A percentile compares a stretch with the other conserved stretches of the same genome.
Evolutionary conservation across 768 basidiomycete species (phyloP).

Genomic region (Pulveroboletus frians): DNA sequence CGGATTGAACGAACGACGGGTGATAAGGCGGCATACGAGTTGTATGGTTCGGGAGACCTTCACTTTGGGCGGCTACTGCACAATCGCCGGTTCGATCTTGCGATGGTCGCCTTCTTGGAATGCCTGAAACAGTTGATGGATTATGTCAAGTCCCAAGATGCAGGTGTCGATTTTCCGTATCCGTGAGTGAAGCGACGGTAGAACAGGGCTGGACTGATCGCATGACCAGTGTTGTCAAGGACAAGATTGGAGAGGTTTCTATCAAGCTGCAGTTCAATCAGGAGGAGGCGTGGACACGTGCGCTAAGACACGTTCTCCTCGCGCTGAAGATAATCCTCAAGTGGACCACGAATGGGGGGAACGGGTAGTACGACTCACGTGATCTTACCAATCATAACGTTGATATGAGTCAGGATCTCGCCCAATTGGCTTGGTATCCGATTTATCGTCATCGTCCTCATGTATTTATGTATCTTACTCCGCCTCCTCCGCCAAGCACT

Average conservation of each 20-base stretch:
- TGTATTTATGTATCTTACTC: not conserved
- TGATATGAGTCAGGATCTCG: constrained; percentile 12
- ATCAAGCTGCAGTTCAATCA: constrained; percentile 93
- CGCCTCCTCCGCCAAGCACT: not conserved
- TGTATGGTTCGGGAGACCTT: constrained; percentile 93
- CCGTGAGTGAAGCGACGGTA: constrained; percentile 52
- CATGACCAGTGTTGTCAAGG: constrained; percentile 69
- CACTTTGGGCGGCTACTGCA: constrained; percentile 85
- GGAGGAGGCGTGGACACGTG: constrained; percentile 94
- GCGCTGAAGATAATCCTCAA: constrained; percentile 85
- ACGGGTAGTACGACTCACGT: constrained; percentile 25
- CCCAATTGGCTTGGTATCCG: no score
- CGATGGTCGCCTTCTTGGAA: constrained; percentile 94
- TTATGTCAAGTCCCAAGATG: constrained; percentile 69
- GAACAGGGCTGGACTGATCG: not conserved
- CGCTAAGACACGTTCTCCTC: constrained; percentile 83
- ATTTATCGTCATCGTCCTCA: not conserved
- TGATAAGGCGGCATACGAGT: constrained; percentile 81
- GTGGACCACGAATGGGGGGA: constrained; percentile 76
- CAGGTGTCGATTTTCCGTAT: constrained; percentile 74
- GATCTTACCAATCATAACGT: no score
- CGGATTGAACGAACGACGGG: constrained; percentile 79
- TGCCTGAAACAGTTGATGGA: constrained; percentile 91
- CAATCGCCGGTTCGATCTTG: constrained; percentile 92
- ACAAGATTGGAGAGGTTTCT: constrained; percentile 93